Conservation (phyloP, 2,329 filamentous ascomycete species). For the Periconia digitata region DNA sequence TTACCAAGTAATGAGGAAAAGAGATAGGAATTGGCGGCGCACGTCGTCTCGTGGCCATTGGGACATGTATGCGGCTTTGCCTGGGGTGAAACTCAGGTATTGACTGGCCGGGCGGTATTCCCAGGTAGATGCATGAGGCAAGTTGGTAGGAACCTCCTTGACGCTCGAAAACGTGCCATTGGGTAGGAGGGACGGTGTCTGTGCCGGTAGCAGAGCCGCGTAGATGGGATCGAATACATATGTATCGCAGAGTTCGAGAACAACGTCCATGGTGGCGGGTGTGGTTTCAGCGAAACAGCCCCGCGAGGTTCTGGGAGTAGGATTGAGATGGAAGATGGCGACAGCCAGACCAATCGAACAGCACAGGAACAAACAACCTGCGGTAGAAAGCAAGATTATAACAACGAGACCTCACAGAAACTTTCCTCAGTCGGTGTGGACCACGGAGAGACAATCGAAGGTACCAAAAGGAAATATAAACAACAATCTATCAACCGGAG, state of each 20-base stretch:
- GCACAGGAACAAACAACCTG: too few relatives aligned
- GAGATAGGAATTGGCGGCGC: constrained; percentile 70
- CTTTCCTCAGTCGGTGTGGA: too few relatives aligned
- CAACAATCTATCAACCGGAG: constrained; percentile 1
- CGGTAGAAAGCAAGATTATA: too few relatives aligned
- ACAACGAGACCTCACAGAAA: too few relatives aligned
- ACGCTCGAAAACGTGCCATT: constrained; percentile 61
- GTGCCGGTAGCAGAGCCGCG: constrained; percentile 65
- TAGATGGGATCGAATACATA: constrained; percentile 80
- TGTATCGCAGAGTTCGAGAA: constrained; percentile 82
- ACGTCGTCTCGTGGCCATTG: constrained; percentile 76
- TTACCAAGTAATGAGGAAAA: constrained; percentile 90
- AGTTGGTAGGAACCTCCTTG: constrained; percentile 39
- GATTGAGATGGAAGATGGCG: not conserved
- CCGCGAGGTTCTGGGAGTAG: constrained; percentile 7
- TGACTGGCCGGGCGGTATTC: constrained; percentile 72
- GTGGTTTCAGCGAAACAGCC: constrained; percentile 10
- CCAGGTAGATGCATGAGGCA: constrained; percentile 48
- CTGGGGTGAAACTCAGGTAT: constrained; percentile 70
- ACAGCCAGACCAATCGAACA: too few relatives aligned
- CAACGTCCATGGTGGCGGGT: constrained; percentile 75
- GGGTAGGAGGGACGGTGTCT: constrained; percentile 49
- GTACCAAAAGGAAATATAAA: not conserved
- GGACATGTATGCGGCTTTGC: constrained; percentile 77
- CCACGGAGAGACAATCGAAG: not conserved